Conservation (phyloP, 2,329 filamentous ascomycete species). For the Fusarium sacchari region DNA sequence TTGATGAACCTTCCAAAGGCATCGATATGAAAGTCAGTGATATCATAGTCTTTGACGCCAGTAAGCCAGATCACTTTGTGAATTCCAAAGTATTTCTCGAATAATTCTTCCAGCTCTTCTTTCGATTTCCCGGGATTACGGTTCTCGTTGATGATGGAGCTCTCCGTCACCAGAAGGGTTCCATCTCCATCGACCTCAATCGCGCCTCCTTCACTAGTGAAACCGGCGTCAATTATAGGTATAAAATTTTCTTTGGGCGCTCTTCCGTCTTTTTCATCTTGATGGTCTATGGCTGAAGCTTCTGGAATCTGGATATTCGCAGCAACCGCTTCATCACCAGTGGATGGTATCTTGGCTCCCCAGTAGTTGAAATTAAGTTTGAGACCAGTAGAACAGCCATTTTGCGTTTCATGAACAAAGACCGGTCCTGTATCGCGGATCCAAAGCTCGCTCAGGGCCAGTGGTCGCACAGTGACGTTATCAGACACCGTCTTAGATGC, state of each 20-base stretch:
- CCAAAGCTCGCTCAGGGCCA: conserved; percentile 40
- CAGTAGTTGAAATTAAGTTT: conserved; percentile 46
- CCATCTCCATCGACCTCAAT: conserved; percentile 46
- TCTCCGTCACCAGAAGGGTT: conserved; percentile 44
- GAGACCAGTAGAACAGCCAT: conserved; percentile 24
- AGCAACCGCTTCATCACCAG: conserved; percentile 24
- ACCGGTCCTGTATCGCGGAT: conserved; percentile 44
- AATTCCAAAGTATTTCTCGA: conserved; percentile 36
- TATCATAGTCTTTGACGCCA: conserved; percentile 34
- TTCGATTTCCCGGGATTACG: conserved; percentile 39
- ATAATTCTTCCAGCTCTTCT: conserved; percentile 34
- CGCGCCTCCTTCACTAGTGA: conserved; percentile 39
- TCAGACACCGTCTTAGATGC: conserved; percentile 6
- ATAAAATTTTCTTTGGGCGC: neutral
- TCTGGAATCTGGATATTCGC: neutral
- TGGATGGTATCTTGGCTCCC: conserved; percentile 34
- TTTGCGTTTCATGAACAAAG: conserved; percentile 19
- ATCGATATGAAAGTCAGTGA: conserved; percentile 46
- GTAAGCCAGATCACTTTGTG: conserved; percentile 45
- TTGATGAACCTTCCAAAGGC: conserved; percentile 42
- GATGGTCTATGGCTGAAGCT: neutral
- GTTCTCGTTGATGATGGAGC: conserved; percentile 45
- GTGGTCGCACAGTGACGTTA: conserved; percentile 1
- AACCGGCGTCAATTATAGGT: conserved; percentile 7
- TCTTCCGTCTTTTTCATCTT: neutral